Base-by-base conservation (phyloP, 306 rosid species). In the Parietaria judaica region DNA sequence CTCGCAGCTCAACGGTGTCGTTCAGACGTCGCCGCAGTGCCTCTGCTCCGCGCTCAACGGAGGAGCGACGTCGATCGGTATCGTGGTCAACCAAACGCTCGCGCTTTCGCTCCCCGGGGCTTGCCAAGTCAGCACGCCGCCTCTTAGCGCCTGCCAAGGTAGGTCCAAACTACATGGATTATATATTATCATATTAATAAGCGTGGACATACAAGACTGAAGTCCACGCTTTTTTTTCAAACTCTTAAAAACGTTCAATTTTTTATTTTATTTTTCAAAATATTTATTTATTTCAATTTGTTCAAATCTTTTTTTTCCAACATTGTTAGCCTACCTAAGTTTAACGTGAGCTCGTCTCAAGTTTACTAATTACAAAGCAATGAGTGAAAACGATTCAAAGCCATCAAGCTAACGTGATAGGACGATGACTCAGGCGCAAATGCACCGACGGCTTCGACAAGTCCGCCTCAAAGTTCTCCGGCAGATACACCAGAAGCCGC, bases 11-110 rank as follows among this genome's bases (percentile, higher is more conserved):
- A 66, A 80, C 12, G 76, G 46, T 6, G 86, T 84, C 3, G 86
- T 82, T 23, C 83, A 81, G 36, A 71, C 91, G 53, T 84, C 91
- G 5, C 91, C 95, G 14, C 80, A 70, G 70, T 84, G 95, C 66
- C 91, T 87, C 3, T 87, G 95, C 72, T 71, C 88, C 0, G 51
- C 74, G 38, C 68, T 87, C 13, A 84, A 78, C 68, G 88, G 88
- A 11, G 84, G 83, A 0, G 81, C 68, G 31, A 48, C 80, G 39
- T 66, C 83, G 34, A 39, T 87, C 9, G 91, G 91, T 51, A 56
- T 84, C 67, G 54, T 80, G 50, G 70, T 84, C 3, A 87, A 87
- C 57, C 81, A 68, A 66, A 87, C 95, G 3, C 80, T 73, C 50
- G 88, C 91, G 60, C 70, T 84, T 6, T 69, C 86, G 31, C 86